Base-by-base conservation (phyloP, 139 green algal species). In the Asterochloris sp. region DNA sequence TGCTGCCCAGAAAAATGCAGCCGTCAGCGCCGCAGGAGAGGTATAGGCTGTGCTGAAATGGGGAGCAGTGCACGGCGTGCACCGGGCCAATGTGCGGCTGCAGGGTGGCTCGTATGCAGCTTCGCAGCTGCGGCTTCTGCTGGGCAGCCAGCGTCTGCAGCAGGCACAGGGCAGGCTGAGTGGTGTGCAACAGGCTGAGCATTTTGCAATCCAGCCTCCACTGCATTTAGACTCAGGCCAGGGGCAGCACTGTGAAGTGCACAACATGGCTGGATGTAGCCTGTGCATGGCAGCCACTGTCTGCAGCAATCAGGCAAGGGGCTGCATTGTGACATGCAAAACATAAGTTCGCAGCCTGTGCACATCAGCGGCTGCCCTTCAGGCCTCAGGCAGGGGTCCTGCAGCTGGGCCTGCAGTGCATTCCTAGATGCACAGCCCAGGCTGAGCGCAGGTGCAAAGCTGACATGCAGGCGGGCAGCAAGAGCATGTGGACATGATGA, bases 11-110 rank as follows among this genome's bases (percentile, higher is more conserved):
- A 6, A 82, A 87, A 73, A 91, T 62, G 54, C 69, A 87, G 80
- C 90, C 90, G 79, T 95, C 91, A 10, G 83, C 85, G n/a, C 89
- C 89, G 69, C 73, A 78, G 17, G 80, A 86, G 26, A 91, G 67
- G 74, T 88, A 87, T 28, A 93, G 80, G 17, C 64, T 73, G 26
- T 87, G 85, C 78, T 90, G 83, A 78, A 91, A 90, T 11, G 90
- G 89, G n/a, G 83, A 93, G 81, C 80, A 88, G 71, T 86, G 78
- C 15, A 93, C 2, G 11, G 74, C 86, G 81, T 91, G 89, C 27
- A 92, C 88, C 1, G 87, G 74, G 0, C 90, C 91, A 19, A 87
- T 83, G 47, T 92, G 89, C 11, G 77, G 17, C 27, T 69, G 54
- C 77, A 90, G 90, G 47, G 76, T 63, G 0, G 63, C 93, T 84